Conservation (phyloP, 805 yeast species). For the Ogataea thermomethanolica region DNA sequence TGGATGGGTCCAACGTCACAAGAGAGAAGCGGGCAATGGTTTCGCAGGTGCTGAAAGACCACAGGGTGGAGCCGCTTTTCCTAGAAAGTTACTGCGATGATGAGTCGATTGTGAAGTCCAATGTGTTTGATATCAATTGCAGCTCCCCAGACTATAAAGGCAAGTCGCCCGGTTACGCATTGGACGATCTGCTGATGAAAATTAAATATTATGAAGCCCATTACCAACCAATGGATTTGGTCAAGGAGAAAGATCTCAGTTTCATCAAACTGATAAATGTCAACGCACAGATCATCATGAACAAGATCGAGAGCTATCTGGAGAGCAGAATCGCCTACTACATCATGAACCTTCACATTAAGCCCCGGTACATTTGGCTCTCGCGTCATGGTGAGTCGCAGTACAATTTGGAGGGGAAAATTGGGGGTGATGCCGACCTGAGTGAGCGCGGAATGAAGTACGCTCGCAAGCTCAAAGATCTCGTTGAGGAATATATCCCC, state of each 20-base stretch:
- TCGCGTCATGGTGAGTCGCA: constrained; percentile 95
- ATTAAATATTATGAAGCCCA: constrained; percentile 69
- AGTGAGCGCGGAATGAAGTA: constrained; percentile 82
- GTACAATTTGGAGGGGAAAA: constrained; percentile 88
- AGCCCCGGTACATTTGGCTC: constrained; percentile 88
- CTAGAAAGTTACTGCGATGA: constrained; percentile 91
- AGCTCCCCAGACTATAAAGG: constrained; percentile 79
- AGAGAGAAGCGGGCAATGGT: constrained; percentile 64
- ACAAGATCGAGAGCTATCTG: constrained; percentile 80
- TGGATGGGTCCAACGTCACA: constrained; percentile 93
- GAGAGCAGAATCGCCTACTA: constrained; percentile 93
- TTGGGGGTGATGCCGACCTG: constrained; percentile 91
- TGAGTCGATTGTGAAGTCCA: constrained; percentile 68
- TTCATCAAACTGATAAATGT: constrained; percentile 87
- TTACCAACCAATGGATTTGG: constrained; percentile 71
- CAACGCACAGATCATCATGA: constrained; percentile 82
- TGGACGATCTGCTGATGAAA: constrained; percentile 65
- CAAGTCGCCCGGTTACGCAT: constrained; percentile 67
- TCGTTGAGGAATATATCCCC: constrained; percentile 62
- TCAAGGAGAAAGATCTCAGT: constrained; percentile 60
- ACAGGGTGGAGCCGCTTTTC: constrained; percentile 83
- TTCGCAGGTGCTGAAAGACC: constrained; percentile 49
- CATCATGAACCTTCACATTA: constrained; percentile 91
- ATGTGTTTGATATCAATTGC: constrained; percentile 81
- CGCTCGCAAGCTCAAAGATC: constrained; percentile 73